Percentiles rank a stretch among this genome's conserved stretches.
Evolutionary conservation across 1,139 yeast species (phyloP).

Genomic region (Lodderomyces margitis): DNA sequence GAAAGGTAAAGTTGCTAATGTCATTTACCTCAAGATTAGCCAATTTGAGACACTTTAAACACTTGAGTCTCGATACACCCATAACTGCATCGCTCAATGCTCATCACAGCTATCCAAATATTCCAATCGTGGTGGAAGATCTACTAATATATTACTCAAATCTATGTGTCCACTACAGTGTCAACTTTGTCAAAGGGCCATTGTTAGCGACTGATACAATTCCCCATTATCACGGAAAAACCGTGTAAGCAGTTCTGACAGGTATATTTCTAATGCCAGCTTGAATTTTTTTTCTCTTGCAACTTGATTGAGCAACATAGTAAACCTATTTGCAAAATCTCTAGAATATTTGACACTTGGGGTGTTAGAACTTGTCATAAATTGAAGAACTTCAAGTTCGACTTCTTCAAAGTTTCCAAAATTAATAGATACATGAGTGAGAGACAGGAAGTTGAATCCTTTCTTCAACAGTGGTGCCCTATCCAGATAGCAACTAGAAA

Average conservation of each 20-base stretch:
- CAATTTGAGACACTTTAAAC: not conserved
- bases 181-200: not conserved
- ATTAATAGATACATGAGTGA: not conserved
- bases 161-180: not conserved
- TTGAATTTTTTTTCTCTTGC: not conserved
- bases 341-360: not conserved
- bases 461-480: not conserved
- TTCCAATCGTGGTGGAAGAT: no score
- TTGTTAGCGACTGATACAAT: not conserved
- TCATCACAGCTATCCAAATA: no score
- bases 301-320: not conserved
- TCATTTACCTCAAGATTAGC: not conserved
- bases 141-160: not conserved
- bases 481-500: not conserved
- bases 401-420: not conserved
- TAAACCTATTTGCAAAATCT: not conserved
- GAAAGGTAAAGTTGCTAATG: not conserved
- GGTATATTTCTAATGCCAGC: not conserved
- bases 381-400: not conserved
- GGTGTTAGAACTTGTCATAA: not conserved
- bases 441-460: not conserved
- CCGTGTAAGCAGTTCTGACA: not conserved
- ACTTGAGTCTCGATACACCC: no score
- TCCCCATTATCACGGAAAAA: not conserved
- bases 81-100: no score